These are phyloP conservation scores for Solanum hybrid DNA, from an alignment of 305 asterid species.

Conservation along the genomic window DNA sequence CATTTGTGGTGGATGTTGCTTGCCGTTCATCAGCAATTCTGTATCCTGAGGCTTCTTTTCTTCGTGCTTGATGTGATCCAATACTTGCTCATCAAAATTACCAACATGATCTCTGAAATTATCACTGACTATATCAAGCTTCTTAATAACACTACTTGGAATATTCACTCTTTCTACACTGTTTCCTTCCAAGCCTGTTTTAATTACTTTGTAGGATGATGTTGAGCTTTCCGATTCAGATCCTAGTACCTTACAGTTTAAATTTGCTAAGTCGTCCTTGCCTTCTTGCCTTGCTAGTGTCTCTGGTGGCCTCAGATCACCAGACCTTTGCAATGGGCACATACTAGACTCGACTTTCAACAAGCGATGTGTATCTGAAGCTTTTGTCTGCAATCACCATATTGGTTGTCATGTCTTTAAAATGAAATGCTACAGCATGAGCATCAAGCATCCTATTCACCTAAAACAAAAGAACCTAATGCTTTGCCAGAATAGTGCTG, in stretches of 20 bases:
- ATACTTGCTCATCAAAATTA: conserved; percentile 19
- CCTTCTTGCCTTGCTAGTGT: conserved; percentile 16
- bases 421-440: background rate
- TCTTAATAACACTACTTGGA: conserved; percentile 19
- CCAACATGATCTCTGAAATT: background rate
- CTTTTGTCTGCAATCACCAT: conserved; percentile 53
- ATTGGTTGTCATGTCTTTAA: background rate
- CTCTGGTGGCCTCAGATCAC: conserved; percentile 25
- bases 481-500: conserved; percentile 5
- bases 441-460: background rate
- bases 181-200: conserved; percentile 21
- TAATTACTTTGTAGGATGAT: conserved; percentile 23
- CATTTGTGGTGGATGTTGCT: conserved; percentile 21
- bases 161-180: conserved; percentile 15
- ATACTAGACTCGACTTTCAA: conserved; percentile 26
- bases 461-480: background rate
- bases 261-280: conserved; percentile 13
- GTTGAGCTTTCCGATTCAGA: conserved; percentile 21
- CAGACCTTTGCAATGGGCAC: conserved; percentile 29
- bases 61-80: conserved; percentile 14
- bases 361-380: conserved; percentile 24
- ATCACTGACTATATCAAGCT: conserved; percentile 14
- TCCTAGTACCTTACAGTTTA: conserved; percentile 20
- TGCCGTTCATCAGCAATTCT: conserved; percentile 26
- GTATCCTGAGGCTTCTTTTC: conserved; percentile 18